These are phyloP conservation scores for Rubroshorea leprosula DNA, from an alignment of 345 rosid genomes.

Conservation along the genomic window DNA sequence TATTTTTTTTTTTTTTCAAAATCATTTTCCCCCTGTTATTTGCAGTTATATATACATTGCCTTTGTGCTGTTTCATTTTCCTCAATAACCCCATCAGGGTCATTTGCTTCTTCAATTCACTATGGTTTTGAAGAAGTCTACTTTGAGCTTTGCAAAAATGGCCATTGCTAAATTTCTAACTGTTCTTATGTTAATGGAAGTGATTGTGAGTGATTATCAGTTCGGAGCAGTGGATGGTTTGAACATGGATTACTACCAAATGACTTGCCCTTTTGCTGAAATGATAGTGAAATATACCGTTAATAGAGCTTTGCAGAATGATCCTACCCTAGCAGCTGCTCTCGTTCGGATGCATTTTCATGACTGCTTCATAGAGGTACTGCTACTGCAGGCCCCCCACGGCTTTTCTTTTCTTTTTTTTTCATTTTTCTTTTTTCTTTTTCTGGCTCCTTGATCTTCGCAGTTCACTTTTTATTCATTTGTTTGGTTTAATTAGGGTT, in stretches of 20 bases:
- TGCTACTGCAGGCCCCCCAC: too few species aligned
- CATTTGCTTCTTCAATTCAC: neutral
- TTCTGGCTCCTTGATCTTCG: neutral
- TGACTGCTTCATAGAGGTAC: constrained; percentile 82
- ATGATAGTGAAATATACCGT: constrained; percentile 52
- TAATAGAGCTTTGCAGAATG: constrained; percentile 51
- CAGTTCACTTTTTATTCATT: too few species aligned
- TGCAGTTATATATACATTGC: too few species aligned
- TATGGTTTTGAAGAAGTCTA: neutral
- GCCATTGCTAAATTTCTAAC: constrained; percentile 25
- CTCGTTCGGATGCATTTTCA: constrained; percentile 90
- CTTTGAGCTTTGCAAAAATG: constrained; percentile 18
- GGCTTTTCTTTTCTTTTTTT: neutral
- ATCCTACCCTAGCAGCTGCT: constrained; percentile 82
- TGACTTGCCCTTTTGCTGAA: constrained; percentile 75
- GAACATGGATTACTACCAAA: constrained; percentile 64
- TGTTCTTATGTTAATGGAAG: constrained; percentile 34
- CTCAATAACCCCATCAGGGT: neutral
- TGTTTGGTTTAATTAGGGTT: constrained; percentile 45
- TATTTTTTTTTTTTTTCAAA: too few species aligned
- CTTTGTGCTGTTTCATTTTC: neutral
- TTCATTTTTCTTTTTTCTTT: neutral
- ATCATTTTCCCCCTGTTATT: too few species aligned
- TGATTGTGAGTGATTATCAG: constrained; percentile 19
- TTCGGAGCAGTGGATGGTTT: constrained; percentile 40